Evolutionary conservation across 208 protist species (phyloP), one percentile per base, ranked within the genome.

Genomic region (Acanthamoeba healyi): DNA sequence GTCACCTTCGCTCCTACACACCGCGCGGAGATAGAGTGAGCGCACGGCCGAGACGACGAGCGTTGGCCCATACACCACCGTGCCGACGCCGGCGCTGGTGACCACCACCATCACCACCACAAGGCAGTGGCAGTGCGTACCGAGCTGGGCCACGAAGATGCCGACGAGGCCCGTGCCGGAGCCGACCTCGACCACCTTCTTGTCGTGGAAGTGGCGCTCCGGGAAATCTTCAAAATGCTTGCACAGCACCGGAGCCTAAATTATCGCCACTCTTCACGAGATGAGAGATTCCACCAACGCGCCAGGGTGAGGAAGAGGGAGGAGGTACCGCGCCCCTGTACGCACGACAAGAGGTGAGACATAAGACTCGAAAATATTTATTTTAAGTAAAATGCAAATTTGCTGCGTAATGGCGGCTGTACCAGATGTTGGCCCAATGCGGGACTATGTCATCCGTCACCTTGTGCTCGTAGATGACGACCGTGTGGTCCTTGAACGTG

Each of bases 341-440:
- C n/a, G 34, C 38, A 79, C 3, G 44, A 15, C 0, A 3, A 29
- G 29, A 1, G 4, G 42, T n/a, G 26, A 56, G n/a, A 72, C 22
- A 2, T 36, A 10, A 72, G 2, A 72, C n/a, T 56, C 51, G 15
- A 24, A 56, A 56, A 56, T 36, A 2, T 40, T 72, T 49, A 17
- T 24, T 32, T 79, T 79, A 7, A 79, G 26, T 42, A 79, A 32
- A 7, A 9, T 19, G 70, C 29, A n/a, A n/a, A n/a, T n/a, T 79
- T 79, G 19, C 26, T 7, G 61, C 29, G 61, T 10, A 24, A 70
- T n/a, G n/a, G 19, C 36, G 9, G 7, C 34, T 2, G 36, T 84
- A 84, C 74, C 74, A 84, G 19, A 84, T 84, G 74, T 84, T 84
- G 24, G 74, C 74, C 74, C 74, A 84, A 17, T 84, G 74, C 26